phyloP scores from a whole-genome alignment of 495 filamentous ascomycete genomes.

The Mytilinidion resinicola region DNA sequence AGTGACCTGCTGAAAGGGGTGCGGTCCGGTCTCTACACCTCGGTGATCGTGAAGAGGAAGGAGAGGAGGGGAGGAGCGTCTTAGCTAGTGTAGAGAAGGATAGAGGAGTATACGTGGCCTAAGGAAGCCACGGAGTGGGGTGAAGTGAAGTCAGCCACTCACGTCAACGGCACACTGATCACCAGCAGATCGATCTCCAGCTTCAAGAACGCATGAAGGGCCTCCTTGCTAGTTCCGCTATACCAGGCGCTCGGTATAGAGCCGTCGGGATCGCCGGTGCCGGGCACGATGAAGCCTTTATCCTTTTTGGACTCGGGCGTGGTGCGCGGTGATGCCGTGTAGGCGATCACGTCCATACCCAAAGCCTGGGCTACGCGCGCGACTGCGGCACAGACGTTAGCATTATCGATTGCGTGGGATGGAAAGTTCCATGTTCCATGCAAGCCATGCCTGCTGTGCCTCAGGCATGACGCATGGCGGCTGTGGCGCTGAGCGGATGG shows the following conservation, averaged over 20 bases:
- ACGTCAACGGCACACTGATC: constrained; percentile 67
- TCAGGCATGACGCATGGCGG: neutral
- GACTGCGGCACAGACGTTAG: constrained; percentile 33
- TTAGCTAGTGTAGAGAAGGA: too few species aligned
- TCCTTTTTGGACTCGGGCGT: constrained; percentile 56
- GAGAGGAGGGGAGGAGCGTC: too few species aligned
- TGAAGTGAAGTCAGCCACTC: neutral
- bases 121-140: too few species aligned
- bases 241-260: constrained; percentile 66
- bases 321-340: constrained; percentile 59
- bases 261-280: constrained; percentile 73
- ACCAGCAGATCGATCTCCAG: constrained; percentile 70
- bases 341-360: constrained; percentile 77
- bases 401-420: neutral
- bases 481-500: neutral
- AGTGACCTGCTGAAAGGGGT: too few species aligned
- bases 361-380: constrained; percentile 62
- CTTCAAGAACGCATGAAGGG: constrained; percentile 58
- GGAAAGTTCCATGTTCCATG: neutral
- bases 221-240: constrained; percentile 54
- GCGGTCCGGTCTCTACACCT: too few species aligned
- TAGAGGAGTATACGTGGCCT: too few species aligned
- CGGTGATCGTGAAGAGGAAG: too few species aligned
- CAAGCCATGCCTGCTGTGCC: neutral
- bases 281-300: constrained; percentile 61